Evolutionary conservation across 2,329 filamentous ascomycete genomes (phyloP).

Genomic region (Alternaria infectoria): DNA sequence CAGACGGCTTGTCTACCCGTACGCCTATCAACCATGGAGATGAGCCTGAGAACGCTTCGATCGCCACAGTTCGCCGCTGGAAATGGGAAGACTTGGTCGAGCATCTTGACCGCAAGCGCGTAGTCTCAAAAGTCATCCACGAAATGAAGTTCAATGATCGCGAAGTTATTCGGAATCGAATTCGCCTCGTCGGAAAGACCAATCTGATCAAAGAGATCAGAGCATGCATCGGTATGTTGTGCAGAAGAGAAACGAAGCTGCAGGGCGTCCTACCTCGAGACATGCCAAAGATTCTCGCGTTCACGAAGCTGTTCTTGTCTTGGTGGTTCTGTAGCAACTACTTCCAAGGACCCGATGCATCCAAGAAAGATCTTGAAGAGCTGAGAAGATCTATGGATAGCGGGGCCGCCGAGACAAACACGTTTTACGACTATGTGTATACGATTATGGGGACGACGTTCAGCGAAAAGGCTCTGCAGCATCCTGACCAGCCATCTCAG

Average conservation of each 20-base stretch:
- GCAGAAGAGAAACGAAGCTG: slow-evolving; percentile 23
- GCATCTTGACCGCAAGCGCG: slow-evolving; percentile 50
- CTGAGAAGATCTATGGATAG: slow-evolving; percentile 19
- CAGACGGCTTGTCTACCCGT: neutral
- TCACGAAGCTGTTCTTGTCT: slow-evolving; percentile 42
- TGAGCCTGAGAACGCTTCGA: slow-evolving; percentile 35
- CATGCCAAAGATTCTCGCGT: slow-evolving; percentile 27
- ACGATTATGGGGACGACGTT: slow-evolving; percentile 35
- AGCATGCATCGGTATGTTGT: slow-evolving; percentile 33
- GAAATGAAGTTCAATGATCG: slow-evolving; percentile 33
- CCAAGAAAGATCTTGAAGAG: slow-evolving; percentile 19
- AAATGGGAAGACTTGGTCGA: slow-evolving; percentile 46
- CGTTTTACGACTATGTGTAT: slow-evolving; percentile 36
- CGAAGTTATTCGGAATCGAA: slow-evolving; percentile 29
- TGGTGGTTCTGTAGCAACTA: slow-evolving; percentile 44
- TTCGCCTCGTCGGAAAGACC: slow-evolving; percentile 23
- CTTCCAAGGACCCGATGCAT: slow-evolving; percentile 9
- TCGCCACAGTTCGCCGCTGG: slow-evolving; percentile 37
- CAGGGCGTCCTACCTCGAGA: slow-evolving; percentile 34
- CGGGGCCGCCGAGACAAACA: slow-evolving; percentile 16
- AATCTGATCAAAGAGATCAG: slow-evolving; percentile 33
- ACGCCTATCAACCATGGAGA: slow-evolving; percentile 8
- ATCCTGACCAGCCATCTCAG: slow-evolving; percentile 30
- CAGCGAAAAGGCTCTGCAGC: slow-evolving; percentile 24
- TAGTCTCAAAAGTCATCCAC: slow-evolving; percentile 53